Evolutionary conservation across 73 alveolate genomes (phyloP).

Genomic region (Halteria grandinella): DNA sequence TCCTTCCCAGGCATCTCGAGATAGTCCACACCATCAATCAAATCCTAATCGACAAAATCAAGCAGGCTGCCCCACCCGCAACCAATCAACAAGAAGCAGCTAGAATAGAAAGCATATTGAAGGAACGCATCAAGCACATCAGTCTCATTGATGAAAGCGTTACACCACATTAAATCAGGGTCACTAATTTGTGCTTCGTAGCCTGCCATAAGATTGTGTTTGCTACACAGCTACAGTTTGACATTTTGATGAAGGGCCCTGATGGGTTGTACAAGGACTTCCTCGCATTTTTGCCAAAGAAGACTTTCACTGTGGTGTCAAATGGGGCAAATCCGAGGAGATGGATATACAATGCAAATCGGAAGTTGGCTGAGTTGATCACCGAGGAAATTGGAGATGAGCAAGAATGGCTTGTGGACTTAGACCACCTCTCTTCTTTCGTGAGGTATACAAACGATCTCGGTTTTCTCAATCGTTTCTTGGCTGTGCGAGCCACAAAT

Average conservation of each 20-base stretch:
- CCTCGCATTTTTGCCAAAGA: conserved; percentile 55
- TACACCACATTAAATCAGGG: too few relatives aligned
- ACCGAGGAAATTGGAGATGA: conserved; percentile 50
- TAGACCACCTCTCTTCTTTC: conserved; percentile 9
- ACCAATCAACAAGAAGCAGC: too few relatives aligned
- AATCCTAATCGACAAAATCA: conserved; percentile 50
- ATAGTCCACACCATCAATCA: conserved; percentile 61
- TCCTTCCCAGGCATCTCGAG: conserved; percentile 73
- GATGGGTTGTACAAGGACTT: conserved; percentile 57
- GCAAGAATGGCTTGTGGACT: conserved; percentile 40
- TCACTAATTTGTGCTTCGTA: conserved; percentile 68
- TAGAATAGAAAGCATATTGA: conserved; percentile 49
- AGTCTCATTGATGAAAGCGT: conserved; percentile 57
- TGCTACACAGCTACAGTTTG: conserved; percentile 60
- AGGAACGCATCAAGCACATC: conserved; percentile 44
- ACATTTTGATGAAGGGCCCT: conserved; percentile 27
- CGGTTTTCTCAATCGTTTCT: conserved; percentile 28
- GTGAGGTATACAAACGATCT: conserved; percentile 22
- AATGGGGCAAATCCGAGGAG: conserved; percentile 65
- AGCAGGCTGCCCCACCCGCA: conserved; percentile 41
- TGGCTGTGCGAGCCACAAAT: conserved; percentile 32
- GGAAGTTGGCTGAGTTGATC: conserved; percentile 28
- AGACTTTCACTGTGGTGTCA: conserved; percentile 54
- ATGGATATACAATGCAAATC: conserved; percentile 57
- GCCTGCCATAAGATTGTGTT: conserved; percentile 61